phyloP scores from a whole-genome alignment of 352 stramenopile species.

The Phytopythium delawarense region DNA sequence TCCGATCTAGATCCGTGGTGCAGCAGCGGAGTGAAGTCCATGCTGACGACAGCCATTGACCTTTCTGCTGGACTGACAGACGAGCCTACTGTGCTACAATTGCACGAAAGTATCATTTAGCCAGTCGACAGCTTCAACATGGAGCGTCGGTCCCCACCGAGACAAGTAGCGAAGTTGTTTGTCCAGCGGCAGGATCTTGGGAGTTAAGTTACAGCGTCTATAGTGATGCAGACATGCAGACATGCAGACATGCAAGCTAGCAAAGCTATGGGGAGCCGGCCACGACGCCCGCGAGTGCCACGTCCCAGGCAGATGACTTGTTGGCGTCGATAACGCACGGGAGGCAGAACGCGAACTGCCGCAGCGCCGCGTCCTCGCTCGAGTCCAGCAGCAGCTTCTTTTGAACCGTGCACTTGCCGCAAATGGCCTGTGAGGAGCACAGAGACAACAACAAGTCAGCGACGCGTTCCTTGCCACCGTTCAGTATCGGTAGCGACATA shows the following conservation, averaged over 20 bases:
- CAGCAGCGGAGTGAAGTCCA: too few relatives aligned
- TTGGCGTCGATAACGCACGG: slow-evolving; percentile 37
- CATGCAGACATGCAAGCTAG: not conserved
- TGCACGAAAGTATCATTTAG: too few relatives aligned
- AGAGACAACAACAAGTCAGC: not conserved
- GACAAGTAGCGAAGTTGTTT: too few relatives aligned
- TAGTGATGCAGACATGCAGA: not conserved
- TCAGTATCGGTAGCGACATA: not conserved
- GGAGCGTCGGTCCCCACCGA: too few relatives aligned
- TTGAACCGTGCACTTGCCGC: slow-evolving; percentile 44
- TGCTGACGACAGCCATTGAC: too few relatives aligned
- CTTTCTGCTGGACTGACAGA: too few relatives aligned
- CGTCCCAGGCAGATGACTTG: slow-evolving; percentile 37
- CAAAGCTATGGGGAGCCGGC: not conserved
- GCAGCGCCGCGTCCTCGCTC: slow-evolving; percentile 22
- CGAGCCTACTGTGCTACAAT: too few relatives aligned
- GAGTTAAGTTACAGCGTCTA: slow-evolving; percentile 3
- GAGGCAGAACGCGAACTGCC: slow-evolving; percentile 40
- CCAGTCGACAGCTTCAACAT: too few relatives aligned
- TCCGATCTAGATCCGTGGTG: too few relatives aligned
- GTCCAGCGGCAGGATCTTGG: not conserved
- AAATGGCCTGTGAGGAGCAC: slow-evolving; percentile 19
- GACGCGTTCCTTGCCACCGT: not conserved
- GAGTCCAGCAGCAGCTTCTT: slow-evolving; percentile 42
- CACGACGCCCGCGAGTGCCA: slow-evolving; percentile 24